Evolutionary conservation across 1,284 basidiomycete genomes (phyloP).

Genomic region (Wallemia ichthyophaga): DNA sequence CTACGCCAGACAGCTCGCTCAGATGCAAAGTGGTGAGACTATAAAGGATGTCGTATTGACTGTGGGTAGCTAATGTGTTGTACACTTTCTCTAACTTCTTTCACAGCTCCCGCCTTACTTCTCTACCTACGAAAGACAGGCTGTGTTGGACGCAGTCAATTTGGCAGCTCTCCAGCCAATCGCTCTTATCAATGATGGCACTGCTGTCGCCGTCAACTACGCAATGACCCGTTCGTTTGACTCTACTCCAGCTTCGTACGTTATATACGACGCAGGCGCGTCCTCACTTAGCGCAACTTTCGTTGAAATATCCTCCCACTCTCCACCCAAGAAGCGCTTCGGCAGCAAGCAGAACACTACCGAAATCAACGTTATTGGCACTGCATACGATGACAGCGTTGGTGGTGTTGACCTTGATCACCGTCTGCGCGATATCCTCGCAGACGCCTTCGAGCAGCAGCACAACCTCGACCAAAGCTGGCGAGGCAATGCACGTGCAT

Average conservation of each 20-base stretch:
- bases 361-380: conserved; percentile 39
- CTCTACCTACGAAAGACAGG: conserved; percentile 57
- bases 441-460: conserved; percentile 39
- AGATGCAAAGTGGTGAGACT: conserved; percentile 36
- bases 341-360: conserved; percentile 26
- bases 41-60: conserved; percentile 55
- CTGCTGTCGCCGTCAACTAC: conserved; percentile 61
- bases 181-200: conserved; percentile 69
- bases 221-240: conserved; percentile 79
- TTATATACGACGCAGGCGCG: conserved; percentile 83
- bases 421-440: conserved; percentile 48
- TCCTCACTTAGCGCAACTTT: conserved; percentile 62
- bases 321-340: conserved; percentile 11
- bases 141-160: conserved; percentile 66
- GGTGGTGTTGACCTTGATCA: conserved; percentile 63
- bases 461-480: conserved; percentile 15
- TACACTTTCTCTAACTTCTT: background rate
- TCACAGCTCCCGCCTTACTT: conserved; percentile 40
- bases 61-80: conserved; percentile 16
- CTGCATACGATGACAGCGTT: conserved; percentile 45
- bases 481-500: conserved; percentile 36
- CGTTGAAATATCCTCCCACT: conserved; percentile 35
- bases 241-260: conserved; percentile 40
- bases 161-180: conserved; percentile 59
- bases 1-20: conserved; percentile 66